phyloP scores from a whole-genome alignment of 331 rosid species.

The Rosa hybrid region DNA sequence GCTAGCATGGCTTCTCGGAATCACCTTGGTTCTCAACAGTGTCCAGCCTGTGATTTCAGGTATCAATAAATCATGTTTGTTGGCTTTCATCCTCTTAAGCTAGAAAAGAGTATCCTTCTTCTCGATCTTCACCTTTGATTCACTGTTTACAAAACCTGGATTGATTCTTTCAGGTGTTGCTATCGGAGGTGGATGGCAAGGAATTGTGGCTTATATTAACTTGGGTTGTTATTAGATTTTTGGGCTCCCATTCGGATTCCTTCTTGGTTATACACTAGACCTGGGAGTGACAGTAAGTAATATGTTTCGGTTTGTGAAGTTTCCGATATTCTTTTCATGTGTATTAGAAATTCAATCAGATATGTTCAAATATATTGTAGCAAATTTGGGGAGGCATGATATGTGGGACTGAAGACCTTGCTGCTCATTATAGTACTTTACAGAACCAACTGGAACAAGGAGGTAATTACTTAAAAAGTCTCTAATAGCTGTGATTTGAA shows the following conservation, averaged over 20 bases:
- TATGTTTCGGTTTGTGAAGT: neutral
- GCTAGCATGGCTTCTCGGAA: slow-evolving; percentile 67
- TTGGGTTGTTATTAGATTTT: slow-evolving; percentile 73
- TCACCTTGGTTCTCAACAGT: slow-evolving; percentile 61
- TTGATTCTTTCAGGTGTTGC: slow-evolving; percentile 73
- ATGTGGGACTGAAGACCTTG: slow-evolving; percentile 60
- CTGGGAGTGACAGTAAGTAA: slow-evolving; percentile 83
- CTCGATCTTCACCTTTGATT: neutral
- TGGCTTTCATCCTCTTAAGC: neutral
- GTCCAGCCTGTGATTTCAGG: slow-evolving; percentile 72
- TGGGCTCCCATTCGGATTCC: slow-evolving; percentile 83
- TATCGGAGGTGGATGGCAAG: slow-evolving; percentile 98
- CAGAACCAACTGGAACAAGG: slow-evolving; percentile 69
- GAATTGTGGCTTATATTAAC: slow-evolving; percentile 81
- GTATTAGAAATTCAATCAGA: neutral
- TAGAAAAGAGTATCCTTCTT: neutral
- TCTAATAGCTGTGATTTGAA: neutral
- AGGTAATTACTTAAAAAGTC: slow-evolving; percentile 33
- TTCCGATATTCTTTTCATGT: neutral
- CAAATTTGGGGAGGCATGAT: slow-evolving; percentile 85
- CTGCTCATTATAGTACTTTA: slow-evolving; percentile 48
- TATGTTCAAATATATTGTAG: slow-evolving; percentile 32
- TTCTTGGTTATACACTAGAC: slow-evolving; percentile 61
- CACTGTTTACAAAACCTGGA: neutral
- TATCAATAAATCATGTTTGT: neutral